Percentiles rank a stretch among this genome's conserved stretches.
Evolutionary conservation across 768 basidiomycete genomes (phyloP).

Genomic region (Crassisporium funariophilum): DNA sequence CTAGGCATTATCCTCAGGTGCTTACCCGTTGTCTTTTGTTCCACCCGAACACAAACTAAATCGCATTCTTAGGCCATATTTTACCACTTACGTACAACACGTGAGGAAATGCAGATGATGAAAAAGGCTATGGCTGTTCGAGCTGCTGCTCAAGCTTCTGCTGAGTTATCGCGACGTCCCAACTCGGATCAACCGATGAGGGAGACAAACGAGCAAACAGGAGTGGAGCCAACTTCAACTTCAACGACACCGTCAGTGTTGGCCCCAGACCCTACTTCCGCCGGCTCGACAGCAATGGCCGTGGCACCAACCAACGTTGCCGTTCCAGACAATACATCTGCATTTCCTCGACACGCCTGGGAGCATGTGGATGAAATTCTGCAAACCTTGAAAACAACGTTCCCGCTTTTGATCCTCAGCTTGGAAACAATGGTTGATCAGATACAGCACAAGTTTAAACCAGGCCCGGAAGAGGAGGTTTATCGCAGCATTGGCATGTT

Average conservation of each 20-base stretch:
- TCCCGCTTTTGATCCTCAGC: constrained; percentile 91
- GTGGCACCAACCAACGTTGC: constrained; percentile 17
- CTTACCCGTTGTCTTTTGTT: constrained; percentile 25
- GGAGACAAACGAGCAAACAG: constrained; percentile 26
- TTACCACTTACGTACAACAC: constrained; percentile 84
- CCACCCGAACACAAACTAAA: too few species aligned
- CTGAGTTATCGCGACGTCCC: constrained; percentile 32
- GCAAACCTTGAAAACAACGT: constrained; percentile 91
- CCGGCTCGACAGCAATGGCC: constrained; percentile 14
- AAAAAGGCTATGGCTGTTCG: constrained; percentile 42
- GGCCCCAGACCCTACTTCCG: constrained; percentile 17
- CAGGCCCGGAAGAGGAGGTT: constrained; percentile 88
- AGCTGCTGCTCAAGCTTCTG: constrained; percentile 33
- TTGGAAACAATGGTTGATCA: constrained; percentile 98
- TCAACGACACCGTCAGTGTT: constrained; percentile 13
- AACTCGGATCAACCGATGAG: constrained; percentile 28
- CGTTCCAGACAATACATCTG: constrained; percentile 17
- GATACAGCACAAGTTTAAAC: constrained; percentile 86
- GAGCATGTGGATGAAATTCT: constrained; percentile 94
- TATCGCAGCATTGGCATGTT: constrained; percentile 90
- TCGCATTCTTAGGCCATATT: constrained; percentile 73
- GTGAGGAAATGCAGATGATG: constrained; percentile 45
- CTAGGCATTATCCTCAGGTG: constrained; percentile 91
- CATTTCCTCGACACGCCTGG: constrained; percentile 67
- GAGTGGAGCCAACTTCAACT: constrained; percentile 11